A percentile compares a stretch with the other conserved stretches of the same genome.
These are phyloP conservation scores for Cyberlindnera americana DNA, from an alignment of 805 yeast genomes.

Conservation along the genomic window DNA sequence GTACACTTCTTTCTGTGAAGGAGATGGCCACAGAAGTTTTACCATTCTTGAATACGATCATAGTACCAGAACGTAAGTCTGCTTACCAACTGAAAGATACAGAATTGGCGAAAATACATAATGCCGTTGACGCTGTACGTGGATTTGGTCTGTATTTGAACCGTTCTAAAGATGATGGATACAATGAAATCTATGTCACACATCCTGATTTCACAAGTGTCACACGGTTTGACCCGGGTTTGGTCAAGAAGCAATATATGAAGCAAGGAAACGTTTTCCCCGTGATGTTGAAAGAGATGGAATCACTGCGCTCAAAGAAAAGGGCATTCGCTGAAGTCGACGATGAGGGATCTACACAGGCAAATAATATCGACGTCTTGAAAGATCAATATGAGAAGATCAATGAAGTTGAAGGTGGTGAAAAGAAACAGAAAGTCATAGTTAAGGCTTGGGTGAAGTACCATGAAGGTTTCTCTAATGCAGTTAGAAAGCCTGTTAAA, in stretches of 20 bases:
- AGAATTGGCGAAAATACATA: constrained; percentile 29
- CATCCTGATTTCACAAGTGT: constrained; percentile 24
- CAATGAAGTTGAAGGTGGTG: constrained; percentile 25
- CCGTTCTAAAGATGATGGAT: constrained; percentile 29
- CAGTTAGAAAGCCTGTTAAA: constrained; percentile 77
- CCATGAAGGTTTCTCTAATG: constrained; percentile 89
- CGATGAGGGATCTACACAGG: constrained; percentile 10
- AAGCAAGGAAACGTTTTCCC: constrained; percentile 26
- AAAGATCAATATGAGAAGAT: constrained; percentile 39
- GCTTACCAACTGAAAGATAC: constrained; percentile 18
- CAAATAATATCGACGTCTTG: constrained; percentile 30
- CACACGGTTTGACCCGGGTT: constrained; percentile 20
- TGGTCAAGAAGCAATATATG: constrained; percentile 19
- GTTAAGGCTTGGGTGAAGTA: constrained; percentile 78
- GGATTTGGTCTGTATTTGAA: constrained; percentile 40
- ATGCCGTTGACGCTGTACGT: constrained; percentile 36
- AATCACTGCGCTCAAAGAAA: constrained; percentile 30
- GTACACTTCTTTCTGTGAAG: constrained; percentile 11
- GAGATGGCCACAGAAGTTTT: constrained; percentile 29
- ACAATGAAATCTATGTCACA: constrained; percentile 25
- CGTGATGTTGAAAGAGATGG: constrained; percentile 24
- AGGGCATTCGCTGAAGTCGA: constrained; percentile 28
- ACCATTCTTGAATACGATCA: constrained; percentile 34
- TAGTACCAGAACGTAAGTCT: constrained; percentile 27
- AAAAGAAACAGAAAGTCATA: constrained; percentile 25